Base-by-base conservation (phyloP, 2,329 filamentous ascomycete genomes). In the Madurella fahalii region DNA sequence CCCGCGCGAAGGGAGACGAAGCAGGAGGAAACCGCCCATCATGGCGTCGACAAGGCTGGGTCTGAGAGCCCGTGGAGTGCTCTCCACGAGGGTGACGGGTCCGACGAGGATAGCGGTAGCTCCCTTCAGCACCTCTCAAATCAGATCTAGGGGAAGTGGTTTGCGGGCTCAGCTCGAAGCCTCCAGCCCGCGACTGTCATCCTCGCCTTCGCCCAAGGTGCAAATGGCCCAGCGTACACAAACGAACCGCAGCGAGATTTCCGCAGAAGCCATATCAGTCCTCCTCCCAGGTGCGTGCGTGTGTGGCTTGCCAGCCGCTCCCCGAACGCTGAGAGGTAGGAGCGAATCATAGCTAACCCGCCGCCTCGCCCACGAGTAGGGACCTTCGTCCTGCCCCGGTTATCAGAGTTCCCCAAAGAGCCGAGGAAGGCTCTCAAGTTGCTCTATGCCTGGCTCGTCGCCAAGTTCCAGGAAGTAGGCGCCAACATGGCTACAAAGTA, bases 361-460 rank as follows among this genome's bases (percentile, higher is more conserved):
- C 4, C 18, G 39, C 11, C 37, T 44, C 20, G 11, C 44, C 4
- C 32, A 9, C 4, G 31, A 30, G 13, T 54, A 80, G 78, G 73
- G 59, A 79, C 77, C n/a, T 77, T 81, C 52, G 65, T 80, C 44
- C 58, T 75, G 15, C 67, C 78, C 9, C 73, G 74, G 1, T 47
- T 76, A 25, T 68, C 69, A 2, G 47, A 50, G 9, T 64, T 61
- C 25, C 64, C 64, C 7, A 53, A 53, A n/a, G n/a, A 39, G 5
- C 20, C 55, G 3, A 25, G 30, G 9, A 20, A 54, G 8, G 53
- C 52, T 39, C 16, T 55, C 34, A 34, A 39, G 13, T 45, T 60
- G 39, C 30, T 57, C 9, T 20, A 49, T 32, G 18, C 51, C 12
- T 50, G 54, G 52, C 0, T 47, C 17, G 20, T 40, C 18, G 9